phyloP scores from a whole-genome alignment of 306 rosid species.

The Quercus aquifolioides region DNA sequence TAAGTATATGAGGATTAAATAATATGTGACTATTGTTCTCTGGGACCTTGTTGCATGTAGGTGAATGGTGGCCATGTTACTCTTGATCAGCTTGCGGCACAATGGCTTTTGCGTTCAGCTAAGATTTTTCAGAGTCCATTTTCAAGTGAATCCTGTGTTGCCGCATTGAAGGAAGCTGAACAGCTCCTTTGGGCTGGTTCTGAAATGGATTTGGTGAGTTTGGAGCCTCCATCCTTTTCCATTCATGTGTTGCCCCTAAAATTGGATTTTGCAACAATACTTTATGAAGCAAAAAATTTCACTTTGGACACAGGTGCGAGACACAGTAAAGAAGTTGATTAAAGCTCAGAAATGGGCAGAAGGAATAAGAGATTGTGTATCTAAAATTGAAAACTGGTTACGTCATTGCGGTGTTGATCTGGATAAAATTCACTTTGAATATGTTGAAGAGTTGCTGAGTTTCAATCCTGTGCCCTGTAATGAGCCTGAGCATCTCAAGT shows the following conservation, averaged over 20 bases:
- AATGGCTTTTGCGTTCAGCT: constrained; percentile 61
- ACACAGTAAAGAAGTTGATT: constrained; percentile 53
- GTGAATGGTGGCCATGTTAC: constrained; percentile 63
- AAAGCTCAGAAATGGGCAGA: constrained; percentile 79
- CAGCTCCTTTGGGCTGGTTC: constrained; percentile 98
- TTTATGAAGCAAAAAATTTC: constrained; percentile 4
- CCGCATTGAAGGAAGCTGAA: constrained; percentile 71
- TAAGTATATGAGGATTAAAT: background rate
- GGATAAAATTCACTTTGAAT: constrained; percentile 59
- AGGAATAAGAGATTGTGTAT: constrained; percentile 60
- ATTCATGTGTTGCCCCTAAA: constrained; percentile 15
- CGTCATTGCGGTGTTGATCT: constrained; percentile 23
- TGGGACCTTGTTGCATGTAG: constrained; percentile 48
- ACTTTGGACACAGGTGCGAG: constrained; percentile 66
- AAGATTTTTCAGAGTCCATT: constrained; percentile 53
- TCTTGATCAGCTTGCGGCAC: constrained; percentile 63
- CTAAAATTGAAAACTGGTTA: constrained; percentile 61
- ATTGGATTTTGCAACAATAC: constrained; percentile 7
- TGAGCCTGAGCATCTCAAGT: constrained; percentile 63
- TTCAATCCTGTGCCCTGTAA: constrained; percentile 54
- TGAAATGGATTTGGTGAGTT: constrained; percentile 90
- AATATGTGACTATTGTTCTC: constrained; percentile 1
- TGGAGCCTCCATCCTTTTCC: background rate
- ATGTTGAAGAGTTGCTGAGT: constrained; percentile 53
- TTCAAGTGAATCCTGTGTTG: constrained; percentile 55